phyloP scores from a whole-genome alignment of 2,329 filamentous ascomycete genomes.

The Herpotrichia juniperi region DNA sequence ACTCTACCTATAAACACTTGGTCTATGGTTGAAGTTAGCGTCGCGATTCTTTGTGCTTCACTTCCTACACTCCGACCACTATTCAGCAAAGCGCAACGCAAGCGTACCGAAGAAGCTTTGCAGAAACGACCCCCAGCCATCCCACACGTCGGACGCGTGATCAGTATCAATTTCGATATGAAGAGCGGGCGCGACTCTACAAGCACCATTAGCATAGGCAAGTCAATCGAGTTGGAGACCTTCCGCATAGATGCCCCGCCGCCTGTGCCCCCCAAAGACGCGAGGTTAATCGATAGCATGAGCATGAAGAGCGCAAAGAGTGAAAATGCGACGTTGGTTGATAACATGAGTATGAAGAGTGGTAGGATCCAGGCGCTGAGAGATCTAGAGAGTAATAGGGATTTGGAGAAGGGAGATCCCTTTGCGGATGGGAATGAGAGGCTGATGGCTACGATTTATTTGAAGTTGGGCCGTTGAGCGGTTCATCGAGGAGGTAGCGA shows the following conservation, averaged over 20 bases:
- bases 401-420: not conserved
- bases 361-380: not conserved
- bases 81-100: conserved; percentile 23
- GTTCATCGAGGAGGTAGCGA: not conserved
- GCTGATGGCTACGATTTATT: not conserved
- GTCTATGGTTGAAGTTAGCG: conserved; percentile 87
- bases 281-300: conserved; percentile 4
- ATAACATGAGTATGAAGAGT: too few relatives aligned
- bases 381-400: not conserved
- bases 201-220: conserved; percentile 7
- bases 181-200: not conserved
- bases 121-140: conserved; percentile 13
- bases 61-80: conserved; percentile 87
- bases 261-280: conserved; percentile 25
- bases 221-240: conserved; percentile 5
- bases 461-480: conserved; percentile 1
- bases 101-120: conserved; percentile 20
- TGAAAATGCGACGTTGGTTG: too few relatives aligned
- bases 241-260: conserved; percentile 14
- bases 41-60: conserved; percentile 87
- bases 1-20: conserved; percentile 85
- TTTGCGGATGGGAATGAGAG: not conserved
- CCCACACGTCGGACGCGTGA: conserved; percentile 15
- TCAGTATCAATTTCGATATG: conserved; percentile 12
- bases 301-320: too few relatives aligned